These are phyloP conservation scores for Cytospora chrysosperma DNA, from an alignment of 2,329 filamentous ascomycete genomes.

Conservation along the genomic window DNA sequence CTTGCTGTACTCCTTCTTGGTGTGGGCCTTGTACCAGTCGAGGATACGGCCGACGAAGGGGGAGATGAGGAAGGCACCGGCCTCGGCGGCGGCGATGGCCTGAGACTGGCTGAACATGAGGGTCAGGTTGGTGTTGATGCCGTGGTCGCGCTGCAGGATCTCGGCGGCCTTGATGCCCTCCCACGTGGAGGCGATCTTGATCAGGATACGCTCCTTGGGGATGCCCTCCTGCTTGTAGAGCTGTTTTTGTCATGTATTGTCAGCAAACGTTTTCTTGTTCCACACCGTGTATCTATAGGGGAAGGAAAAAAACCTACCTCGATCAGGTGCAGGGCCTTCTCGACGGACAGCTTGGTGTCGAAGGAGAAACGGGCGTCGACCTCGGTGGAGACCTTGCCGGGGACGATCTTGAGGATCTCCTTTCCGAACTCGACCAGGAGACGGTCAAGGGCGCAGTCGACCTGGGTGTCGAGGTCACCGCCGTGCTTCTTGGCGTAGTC, in stretches of 20 bases:
- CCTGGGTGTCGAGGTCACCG: conserved; percentile 71
- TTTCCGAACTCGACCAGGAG: conserved; percentile 97
- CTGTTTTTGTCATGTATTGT: conserved; percentile 43
- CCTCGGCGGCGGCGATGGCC: conserved; percentile 94
- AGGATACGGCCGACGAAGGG: conserved; percentile 99
- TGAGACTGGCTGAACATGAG: conserved; percentile 97
- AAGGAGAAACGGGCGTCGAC: conserved; percentile 96
- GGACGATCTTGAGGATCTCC: conserved; percentile 95
- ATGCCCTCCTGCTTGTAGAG: conserved; percentile 94
- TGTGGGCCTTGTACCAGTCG: conserved; percentile 97
- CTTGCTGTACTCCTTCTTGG: conserved; percentile 89
- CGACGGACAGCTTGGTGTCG: conserved; percentile 84
- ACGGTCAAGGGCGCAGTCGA: conserved; percentile 86
- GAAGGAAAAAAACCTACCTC: too few species aligned
- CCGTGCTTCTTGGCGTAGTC: conserved; percentile 73
- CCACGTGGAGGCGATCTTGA: conserved; percentile 99
- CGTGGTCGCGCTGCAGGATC: conserved; percentile 93
- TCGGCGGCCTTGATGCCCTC: conserved; percentile 99
- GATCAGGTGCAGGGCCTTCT: conserved; percentile 97
- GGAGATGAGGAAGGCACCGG: conserved; percentile 94
- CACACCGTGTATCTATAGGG: too few species aligned
- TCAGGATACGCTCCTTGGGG: conserved; percentile 89
- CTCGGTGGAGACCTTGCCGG: conserved; percentile 98
- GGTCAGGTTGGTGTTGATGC: conserved; percentile 97
- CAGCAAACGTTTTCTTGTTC: conserved; percentile 10